Evolutionary conservation across 805 yeast species (phyloP).

Genomic region (Ogataea naganishii): DNA sequence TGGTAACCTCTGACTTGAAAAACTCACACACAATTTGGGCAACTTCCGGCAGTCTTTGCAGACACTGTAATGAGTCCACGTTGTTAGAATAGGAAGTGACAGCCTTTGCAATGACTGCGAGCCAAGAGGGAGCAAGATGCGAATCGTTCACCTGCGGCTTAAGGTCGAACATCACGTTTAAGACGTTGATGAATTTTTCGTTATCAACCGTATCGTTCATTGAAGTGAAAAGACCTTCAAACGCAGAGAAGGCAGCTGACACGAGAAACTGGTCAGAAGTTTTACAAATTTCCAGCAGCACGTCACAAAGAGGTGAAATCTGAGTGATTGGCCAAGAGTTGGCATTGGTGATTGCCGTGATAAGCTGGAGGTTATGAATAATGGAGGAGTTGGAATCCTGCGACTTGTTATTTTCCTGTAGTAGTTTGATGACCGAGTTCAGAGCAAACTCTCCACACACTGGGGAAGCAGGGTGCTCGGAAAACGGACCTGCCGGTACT

Average conservation of each 20-base stretch:
- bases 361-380: conserved; percentile 71
- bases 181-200: conserved; percentile 53
- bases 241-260: conserved; percentile 74
- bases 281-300: conserved; percentile 65
- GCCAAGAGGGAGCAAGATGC: conserved; percentile 89
- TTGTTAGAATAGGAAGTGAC: conserved; percentile 40
- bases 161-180: conserved; percentile 66
- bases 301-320: conserved; percentile 67
- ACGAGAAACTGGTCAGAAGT: conserved; percentile 80
- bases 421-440: conserved; percentile 38
- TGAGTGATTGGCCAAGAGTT: conserved; percentile 76
- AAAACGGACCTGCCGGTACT: conserved; percentile 71
- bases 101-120: conserved; percentile 88
- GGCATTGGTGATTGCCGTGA: conserved; percentile 60
- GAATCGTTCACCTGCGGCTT: conserved; percentile 78
- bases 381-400: conserved; percentile 48
- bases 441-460: conserved; percentile 63
- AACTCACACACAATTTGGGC: conserved; percentile 52
- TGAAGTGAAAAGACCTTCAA: conserved; percentile 69
- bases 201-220: conserved; percentile 45
- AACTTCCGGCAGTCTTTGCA: conserved; percentile 48
- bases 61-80: conserved; percentile 41
- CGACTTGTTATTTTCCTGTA: conserved; percentile 29
- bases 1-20: conserved; percentile 56
- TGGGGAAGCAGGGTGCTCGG: conserved; percentile 70